Conservation (phyloP, 2,329 filamentous ascomycete genomes). For the Lasiodiplodia citricola region DNA sequence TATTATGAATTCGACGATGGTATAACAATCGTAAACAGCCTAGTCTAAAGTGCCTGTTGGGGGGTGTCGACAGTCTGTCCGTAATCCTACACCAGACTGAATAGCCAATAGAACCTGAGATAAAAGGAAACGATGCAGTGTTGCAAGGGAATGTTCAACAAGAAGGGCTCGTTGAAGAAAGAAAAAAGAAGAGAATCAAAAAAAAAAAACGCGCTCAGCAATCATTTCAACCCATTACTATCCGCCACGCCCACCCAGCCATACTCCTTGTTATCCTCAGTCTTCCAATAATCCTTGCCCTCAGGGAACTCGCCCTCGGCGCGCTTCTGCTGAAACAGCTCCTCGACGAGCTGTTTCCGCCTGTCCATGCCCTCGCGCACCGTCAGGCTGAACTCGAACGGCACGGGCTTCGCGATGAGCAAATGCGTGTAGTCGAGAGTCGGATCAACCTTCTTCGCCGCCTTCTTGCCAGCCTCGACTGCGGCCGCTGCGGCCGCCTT, state of each 20-base stretch:
- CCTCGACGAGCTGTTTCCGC: conserved; percentile 40
- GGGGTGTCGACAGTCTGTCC: not conserved
- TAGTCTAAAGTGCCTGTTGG: not conserved
- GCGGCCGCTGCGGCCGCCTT: not conserved
- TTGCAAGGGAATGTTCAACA: not conserved
- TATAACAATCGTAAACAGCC: not conserved
- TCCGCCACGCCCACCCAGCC: conserved; percentile 22
- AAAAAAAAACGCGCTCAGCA: not conserved
- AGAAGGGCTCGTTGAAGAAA: not conserved
- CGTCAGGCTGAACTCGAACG: conserved; percentile 50
- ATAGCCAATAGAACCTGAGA: not conserved
- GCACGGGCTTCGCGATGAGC: conserved; percentile 53
- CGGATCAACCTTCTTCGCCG: conserved; percentile 41
- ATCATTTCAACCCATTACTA: not conserved
- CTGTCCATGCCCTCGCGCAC: conserved; percentile 38
- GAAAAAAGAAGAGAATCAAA: not conserved
- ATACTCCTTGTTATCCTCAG: conserved; percentile 4
- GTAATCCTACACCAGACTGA: conserved; percentile 12
- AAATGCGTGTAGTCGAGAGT: conserved; percentile 52
- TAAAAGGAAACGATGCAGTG: not conserved
- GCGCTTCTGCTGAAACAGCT: conserved; percentile 43
- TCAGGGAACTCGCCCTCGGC: conserved; percentile 47
- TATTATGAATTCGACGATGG: not conserved
- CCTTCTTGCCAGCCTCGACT: conserved; percentile 25
- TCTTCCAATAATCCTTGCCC: conserved; percentile 46